phyloP scores from a whole-genome alignment of 495 filamentous ascomycete species.

The Penicillium bialowiezense region DNA sequence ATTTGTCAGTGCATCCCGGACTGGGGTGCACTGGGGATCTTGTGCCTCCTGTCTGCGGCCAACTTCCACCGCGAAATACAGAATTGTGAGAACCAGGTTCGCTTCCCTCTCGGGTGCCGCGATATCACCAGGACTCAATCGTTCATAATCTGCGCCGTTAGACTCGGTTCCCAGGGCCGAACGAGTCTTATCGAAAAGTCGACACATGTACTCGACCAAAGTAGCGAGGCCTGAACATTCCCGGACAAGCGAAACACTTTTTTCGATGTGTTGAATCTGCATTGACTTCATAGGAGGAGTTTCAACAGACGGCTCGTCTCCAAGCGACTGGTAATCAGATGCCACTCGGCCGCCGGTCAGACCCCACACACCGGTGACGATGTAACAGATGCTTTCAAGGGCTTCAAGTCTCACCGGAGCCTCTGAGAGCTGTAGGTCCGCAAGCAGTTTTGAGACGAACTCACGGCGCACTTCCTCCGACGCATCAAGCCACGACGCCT shows the following conservation, averaged over 20 bases:
- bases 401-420: constrained; percentile 55
- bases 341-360: constrained; percentile 58
- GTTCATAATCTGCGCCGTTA: constrained; percentile 32
- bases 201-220: constrained; percentile 59
- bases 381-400: constrained; percentile 74
- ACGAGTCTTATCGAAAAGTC: constrained; percentile 52
- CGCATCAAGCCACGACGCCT: constrained; percentile 51
- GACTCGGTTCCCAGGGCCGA: constrained; percentile 23
- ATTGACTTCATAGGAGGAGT: constrained; percentile 46
- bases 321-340: constrained; percentile 25
- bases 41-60: constrained; percentile 47
- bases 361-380: constrained; percentile 74
- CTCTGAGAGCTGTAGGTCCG: constrained; percentile 47
- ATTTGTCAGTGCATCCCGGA: constrained; percentile 37
- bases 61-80: constrained; percentile 73
- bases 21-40: constrained; percentile 18
- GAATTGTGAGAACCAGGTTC: constrained; percentile 54
- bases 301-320: constrained; percentile 31
- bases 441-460: constrained; percentile 43
- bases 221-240: constrained; percentile 57
- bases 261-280: constrained; percentile 69
- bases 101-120: constrained; percentile 44
- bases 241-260: constrained; percentile 57
- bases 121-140: constrained; percentile 29
- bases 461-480: constrained; percentile 38